phyloP scores from a whole-genome alignment of 768 basidiomycete species.

The Termitomyces sp. region DNA sequence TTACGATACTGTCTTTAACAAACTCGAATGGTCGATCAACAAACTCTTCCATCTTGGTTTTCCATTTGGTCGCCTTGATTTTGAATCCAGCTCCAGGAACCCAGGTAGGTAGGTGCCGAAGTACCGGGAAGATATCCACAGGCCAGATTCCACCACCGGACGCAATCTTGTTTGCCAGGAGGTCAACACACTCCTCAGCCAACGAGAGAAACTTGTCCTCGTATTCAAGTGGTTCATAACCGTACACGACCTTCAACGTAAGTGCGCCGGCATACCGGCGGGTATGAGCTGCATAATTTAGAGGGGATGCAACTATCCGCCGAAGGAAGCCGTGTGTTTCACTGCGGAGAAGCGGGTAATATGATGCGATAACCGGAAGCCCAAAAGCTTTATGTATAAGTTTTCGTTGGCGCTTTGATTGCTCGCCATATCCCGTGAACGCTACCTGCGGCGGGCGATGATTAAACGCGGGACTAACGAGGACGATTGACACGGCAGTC shows the following conservation, averaged over 20 bases:
- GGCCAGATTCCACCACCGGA: conserved; percentile 44
- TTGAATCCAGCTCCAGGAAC: conserved; percentile 66
- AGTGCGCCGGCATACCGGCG: conserved; percentile 54
- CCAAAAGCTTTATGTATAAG: conserved; percentile 64
- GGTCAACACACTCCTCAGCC: conserved; percentile 36
- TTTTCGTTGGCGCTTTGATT: conserved; percentile 56
- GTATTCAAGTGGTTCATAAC: conserved; percentile 38
- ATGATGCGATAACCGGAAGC: conserved; percentile 42
- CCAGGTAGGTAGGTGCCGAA: conserved; percentile 59
- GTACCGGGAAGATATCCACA: conserved; percentile 39
- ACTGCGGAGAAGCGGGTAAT: conserved; percentile 51
- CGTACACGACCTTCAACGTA: conserved; percentile 56
- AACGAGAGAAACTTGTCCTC: conserved; percentile 32
- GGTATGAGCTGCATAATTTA: conserved; percentile 28
- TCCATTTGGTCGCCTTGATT: conserved; percentile 55
- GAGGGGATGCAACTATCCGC: conserved; percentile 41
- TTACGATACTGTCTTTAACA: conserved; percentile 52
- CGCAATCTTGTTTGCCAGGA: conserved; percentile 35
- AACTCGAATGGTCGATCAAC: conserved; percentile 58
- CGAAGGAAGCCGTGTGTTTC: conserved; percentile 55
- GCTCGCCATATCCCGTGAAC: conserved; percentile 62
- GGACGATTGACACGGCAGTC: conserved; percentile 11
- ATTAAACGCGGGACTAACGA: background rate
- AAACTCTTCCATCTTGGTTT: conserved; percentile 55
- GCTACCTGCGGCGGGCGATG: conserved; percentile 35